Conservation (phyloP, 2,329 filamentous ascomycete species). For the Huntiella moniliformis region DNA sequence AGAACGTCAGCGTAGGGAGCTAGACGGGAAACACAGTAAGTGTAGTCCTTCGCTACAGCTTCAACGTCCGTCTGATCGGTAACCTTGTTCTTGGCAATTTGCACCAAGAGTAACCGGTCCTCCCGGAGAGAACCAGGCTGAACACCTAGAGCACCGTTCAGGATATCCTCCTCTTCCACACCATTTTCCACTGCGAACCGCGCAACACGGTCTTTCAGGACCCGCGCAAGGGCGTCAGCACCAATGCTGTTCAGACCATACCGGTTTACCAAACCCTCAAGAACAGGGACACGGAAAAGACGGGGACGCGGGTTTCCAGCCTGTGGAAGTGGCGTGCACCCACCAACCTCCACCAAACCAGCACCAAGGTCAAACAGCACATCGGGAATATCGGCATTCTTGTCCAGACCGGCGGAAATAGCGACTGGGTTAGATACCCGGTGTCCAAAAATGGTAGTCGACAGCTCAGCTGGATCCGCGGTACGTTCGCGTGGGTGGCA, state of each 20-base stretch:
- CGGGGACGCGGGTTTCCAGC: slow-evolving; percentile 72
- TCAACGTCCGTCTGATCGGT: slow-evolving; percentile 72
- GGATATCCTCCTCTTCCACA: slow-evolving; percentile 50
- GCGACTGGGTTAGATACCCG: slow-evolving; percentile 70
- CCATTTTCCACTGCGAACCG: slow-evolving; percentile 56
- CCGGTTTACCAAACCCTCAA: slow-evolving; percentile 82
- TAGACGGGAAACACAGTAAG: slow-evolving; percentile 69
- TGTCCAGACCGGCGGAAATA: slow-evolving; percentile 90
- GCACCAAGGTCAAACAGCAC: slow-evolving; percentile 70
- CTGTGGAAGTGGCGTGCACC: slow-evolving; percentile 73
- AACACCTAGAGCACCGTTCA: slow-evolving; percentile 59
- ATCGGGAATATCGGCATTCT: slow-evolving; percentile 77
- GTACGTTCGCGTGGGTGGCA: slow-evolving; percentile 65
- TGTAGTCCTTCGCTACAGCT: slow-evolving; percentile 64
- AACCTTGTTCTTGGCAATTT: slow-evolving; percentile 91
- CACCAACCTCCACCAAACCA: slow-evolving; percentile 78
- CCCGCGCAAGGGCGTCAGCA: slow-evolving; percentile 67
- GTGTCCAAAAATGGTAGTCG: slow-evolving; percentile 50
- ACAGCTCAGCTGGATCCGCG: slow-evolving; percentile 23
- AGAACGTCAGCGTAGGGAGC: slow-evolving; percentile 83
- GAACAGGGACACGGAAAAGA: slow-evolving; percentile 67
- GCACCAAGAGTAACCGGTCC: slow-evolving; percentile 68
- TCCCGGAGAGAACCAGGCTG: slow-evolving; percentile 62
- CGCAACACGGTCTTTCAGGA: slow-evolving; percentile 58
- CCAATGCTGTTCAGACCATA: slow-evolving; percentile 90